Base-by-base conservation (phyloP, 2,329 filamentous ascomycete species). In the Paraphaeosphaeria minitans region DNA sequence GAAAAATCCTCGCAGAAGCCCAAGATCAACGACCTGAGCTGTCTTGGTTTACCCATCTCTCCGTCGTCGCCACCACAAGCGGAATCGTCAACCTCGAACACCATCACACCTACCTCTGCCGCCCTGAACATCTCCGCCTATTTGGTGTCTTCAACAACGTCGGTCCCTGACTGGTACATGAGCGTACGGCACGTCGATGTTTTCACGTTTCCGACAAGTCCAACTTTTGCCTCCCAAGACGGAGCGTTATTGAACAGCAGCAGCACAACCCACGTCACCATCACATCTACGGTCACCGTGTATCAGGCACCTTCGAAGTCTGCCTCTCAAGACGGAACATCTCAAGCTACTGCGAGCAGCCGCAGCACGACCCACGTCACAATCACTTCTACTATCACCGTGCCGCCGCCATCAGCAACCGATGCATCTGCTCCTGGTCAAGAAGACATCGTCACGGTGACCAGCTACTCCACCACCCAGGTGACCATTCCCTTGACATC, bases 1-100 rank as follows among this genome's bases (percentile, higher is more conserved):
- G 66, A 74, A 39, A 41, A 41, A 2, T 8, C 27, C 4, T 57
- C 64, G 3, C 54, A 62, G 39, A 48, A 62, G 53, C 61, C 65
- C 33, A 60, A 64, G 1, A 67, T 72, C 27, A 59, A 52, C n/a
- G 56, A 71, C 24, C 16, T 72, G 50, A 65, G 60, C 29, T 73
- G 70, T 27, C 59, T 62, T 22, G 55, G 45, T 9, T 9, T 31
- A 4, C 37, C 39, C 12, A 41, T 37, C 4, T 35, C 42, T 22
- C 8, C 29, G n/a, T 13, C 42, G 19, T 4, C 21, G 13, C 29
- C 42, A 12, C 19, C 55, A 19, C 14, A 41, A 21, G 6, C 16
- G 8, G 21, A 7, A n/a, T 5, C 16, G 19, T 10, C 49, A 3
- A 39, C n/a, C 7, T 41, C 55, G 29, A 47, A 16, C n/a, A 45